phyloP scores from a whole-genome alignment of 164 flowering plant genomes.

The Buxus sempervirens region DNA sequence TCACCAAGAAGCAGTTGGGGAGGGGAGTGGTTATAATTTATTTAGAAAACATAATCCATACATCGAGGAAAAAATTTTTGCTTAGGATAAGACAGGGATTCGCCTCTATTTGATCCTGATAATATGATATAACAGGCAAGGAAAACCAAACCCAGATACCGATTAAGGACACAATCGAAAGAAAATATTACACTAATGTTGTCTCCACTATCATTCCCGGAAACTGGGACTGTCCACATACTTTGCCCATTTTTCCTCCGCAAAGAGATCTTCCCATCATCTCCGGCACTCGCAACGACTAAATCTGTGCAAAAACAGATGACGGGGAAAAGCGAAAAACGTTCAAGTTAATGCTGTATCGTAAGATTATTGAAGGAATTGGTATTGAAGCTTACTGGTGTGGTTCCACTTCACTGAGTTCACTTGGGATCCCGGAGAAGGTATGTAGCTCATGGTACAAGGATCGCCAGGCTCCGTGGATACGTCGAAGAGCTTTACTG shows the following conservation, averaged over 20 bases:
- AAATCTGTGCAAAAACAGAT: conserved; percentile 49
- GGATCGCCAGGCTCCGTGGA: conserved; percentile 60
- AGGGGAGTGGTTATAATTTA: no score
- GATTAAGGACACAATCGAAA: neutral
- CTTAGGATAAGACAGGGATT: no score
- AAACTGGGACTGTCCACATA: conserved; percentile 71
- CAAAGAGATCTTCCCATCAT: conserved; percentile 74
- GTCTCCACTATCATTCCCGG: conserved; percentile 67
- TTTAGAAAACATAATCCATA: no score
- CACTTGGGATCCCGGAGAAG: conserved; percentile 50
- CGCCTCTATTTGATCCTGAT: no score
- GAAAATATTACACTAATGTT: conserved; percentile 53
- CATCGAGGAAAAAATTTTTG: no score
- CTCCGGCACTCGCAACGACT: conserved; percentile 97
- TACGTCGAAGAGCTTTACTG: conserved; percentile 68
- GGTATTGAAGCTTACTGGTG: conserved; percentile 45
- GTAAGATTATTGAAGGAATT: neutral
- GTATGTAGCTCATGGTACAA: conserved; percentile 51
- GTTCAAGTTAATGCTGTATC: neutral
- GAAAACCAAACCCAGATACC: neutral
- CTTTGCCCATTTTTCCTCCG: conserved; percentile 90
- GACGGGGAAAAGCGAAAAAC: neutral
- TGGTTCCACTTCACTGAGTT: conserved; percentile 81
- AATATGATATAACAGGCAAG: neutral
- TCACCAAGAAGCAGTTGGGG: no score